phyloP scores from a whole-genome alignment of 2,329 filamentous ascomycete species.

The Apiospora koreana region DNA sequence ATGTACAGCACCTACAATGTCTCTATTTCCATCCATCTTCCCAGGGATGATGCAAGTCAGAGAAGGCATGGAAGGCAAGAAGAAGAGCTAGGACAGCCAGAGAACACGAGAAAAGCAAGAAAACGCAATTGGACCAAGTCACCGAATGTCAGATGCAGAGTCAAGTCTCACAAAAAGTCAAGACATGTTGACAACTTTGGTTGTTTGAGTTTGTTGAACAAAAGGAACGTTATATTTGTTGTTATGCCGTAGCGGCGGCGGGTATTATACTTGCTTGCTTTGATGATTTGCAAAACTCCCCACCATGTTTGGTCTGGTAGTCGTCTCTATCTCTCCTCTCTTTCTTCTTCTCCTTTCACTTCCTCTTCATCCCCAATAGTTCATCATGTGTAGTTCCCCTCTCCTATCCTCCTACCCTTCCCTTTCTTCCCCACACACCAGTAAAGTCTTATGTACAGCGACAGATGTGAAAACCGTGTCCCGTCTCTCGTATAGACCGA shows the following conservation, averaged over 20 bases:
- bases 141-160: neutral
- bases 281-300: neutral
- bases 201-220: neutral
- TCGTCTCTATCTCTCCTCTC: neutral
- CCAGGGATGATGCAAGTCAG: neutral
- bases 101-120: neutral
- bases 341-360: neutral
- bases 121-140: neutral
- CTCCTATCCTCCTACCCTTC: neutral
- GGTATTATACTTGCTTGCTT: slow-evolving; percentile 8
- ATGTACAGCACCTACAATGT: too few species aligned
- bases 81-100: neutral
- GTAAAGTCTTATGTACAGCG: slow-evolving; percentile 9
- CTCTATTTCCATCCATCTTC: too few species aligned
- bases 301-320: neutral
- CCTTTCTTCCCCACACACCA: neutral
- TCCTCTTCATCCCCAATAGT: neutral
- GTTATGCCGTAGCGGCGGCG: neutral
- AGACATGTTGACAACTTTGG: neutral
- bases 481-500: neutral
- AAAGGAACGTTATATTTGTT: slow-evolving; percentile 10
- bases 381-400: neutral
- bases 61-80: neutral
- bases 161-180: neutral
- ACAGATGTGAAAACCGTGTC: neutral